A percentile compares a stretch with the other conserved stretches of the same genome.
Evolutionary conservation across 2,329 filamentous ascomycete species (phyloP).

Genomic region (Fusarium anthophilum): DNA sequence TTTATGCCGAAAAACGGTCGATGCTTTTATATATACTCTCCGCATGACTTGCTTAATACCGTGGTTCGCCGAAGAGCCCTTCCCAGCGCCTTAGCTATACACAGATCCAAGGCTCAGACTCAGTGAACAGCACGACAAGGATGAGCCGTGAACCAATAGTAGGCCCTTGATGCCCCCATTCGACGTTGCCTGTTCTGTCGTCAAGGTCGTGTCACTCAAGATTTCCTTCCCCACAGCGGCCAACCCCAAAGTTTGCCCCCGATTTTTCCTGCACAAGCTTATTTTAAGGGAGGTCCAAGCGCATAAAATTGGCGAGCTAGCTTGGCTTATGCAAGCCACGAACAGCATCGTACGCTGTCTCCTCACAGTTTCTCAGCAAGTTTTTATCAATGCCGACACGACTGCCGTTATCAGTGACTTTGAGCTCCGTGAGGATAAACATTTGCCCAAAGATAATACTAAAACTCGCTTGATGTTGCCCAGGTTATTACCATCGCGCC

Average conservation of each 20-base stretch:
- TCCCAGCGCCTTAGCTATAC: neutral
- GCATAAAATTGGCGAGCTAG: neutral
- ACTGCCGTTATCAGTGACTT: neutral
- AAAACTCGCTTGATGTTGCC: neutral
- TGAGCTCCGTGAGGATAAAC: neutral
- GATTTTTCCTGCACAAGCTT: constrained; percentile 16
- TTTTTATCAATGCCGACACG: neutral
- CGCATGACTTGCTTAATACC: neutral
- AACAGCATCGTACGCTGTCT: neutral
- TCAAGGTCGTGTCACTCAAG: neutral
- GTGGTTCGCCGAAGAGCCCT: neutral
- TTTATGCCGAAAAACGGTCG: neutral
- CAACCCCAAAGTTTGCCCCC: constrained; percentile 17
- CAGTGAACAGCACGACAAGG: neutral
- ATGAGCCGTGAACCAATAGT: neutral
- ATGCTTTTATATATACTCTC: neutral
- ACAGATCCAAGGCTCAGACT: neutral
- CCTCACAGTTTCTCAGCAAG: neutral
- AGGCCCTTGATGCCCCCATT: neutral
- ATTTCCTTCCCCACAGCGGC: constrained; percentile 17
- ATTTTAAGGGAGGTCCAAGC: neutral
- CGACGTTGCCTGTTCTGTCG: neutral
- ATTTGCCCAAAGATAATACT: neutral
- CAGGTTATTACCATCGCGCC: neutral
- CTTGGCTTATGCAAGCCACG: neutral